Percentiles rank a stretch among this genome's conserved stretches.
Conservation (phyloP, 2,329 filamentous ascomycete species). For the Orbilia oligospora region DNA sequence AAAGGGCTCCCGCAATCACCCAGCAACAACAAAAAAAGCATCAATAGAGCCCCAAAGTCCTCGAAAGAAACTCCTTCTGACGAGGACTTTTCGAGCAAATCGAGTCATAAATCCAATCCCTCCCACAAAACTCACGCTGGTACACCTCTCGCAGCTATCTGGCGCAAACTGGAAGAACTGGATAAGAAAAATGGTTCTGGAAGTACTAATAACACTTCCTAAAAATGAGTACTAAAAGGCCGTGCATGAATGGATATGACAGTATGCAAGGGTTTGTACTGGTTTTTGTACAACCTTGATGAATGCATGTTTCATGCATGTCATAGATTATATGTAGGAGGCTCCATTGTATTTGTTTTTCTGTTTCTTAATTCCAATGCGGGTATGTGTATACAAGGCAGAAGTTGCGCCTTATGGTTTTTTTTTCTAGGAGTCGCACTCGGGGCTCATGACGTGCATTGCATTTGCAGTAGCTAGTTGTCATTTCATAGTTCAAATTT, state of each 20-base stretch:
- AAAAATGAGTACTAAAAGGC: neutral
- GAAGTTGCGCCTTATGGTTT: neutral
- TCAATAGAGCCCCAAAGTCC: neutral
- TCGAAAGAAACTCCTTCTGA: neutral
- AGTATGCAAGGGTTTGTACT: neutral
- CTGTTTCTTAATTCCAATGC: no score
- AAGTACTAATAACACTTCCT: neutral
- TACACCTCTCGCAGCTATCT: constrained; percentile 33
- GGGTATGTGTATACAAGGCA: no score
- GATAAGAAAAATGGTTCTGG: constrained; percentile 16
- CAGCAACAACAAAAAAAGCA: neutral
- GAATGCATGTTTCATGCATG: neutral
- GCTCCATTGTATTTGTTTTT: neutral
- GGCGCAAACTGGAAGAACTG: constrained; percentile 20
- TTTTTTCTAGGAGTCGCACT: neutral
- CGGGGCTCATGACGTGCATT: neutral
- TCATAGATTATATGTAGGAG: neutral
- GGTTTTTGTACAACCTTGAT: neutral
- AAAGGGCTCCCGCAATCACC: neutral
- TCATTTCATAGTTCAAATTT: neutral
- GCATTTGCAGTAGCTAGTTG: neutral
- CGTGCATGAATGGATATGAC: no score
- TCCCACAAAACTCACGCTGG: neutral
- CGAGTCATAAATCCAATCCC: neutral
- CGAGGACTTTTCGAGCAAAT: neutral